These are phyloP conservation scores for Peronosclerospora sorghi DNA, from an alignment of 352 stramenopile genomes.

Conservation along the genomic window DNA sequence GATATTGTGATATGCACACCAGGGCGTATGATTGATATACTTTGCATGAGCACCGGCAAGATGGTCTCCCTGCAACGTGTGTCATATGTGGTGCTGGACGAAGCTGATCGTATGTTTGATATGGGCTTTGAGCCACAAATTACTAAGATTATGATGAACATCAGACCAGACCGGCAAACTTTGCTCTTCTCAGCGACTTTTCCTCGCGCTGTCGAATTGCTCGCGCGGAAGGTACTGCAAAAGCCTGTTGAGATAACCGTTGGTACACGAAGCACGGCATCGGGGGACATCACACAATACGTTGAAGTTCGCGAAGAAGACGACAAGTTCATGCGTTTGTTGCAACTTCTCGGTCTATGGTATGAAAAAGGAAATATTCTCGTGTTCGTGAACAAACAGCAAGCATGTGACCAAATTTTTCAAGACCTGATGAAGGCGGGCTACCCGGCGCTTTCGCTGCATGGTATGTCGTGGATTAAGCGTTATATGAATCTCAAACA, in stretches of 20 bases:
- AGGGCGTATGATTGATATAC: slow-evolving; percentile 98
- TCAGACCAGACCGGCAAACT: slow-evolving; percentile 86
- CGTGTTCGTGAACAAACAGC: slow-evolving; percentile 99
- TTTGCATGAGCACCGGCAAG: slow-evolving; percentile 95
- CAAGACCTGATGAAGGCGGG: slow-evolving; percentile 93
- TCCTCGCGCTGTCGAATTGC: slow-evolving; percentile 85
- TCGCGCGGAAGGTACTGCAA: slow-evolving; percentile 85
- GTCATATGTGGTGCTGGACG: slow-evolving; percentile 97
- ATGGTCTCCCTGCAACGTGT: slow-evolving; percentile 94
- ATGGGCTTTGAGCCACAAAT: slow-evolving; percentile 99
- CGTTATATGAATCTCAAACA: not conserved
- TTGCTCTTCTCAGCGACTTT: slow-evolving; percentile 99
- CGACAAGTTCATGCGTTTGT: slow-evolving; percentile 97
- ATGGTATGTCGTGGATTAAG: slow-evolving; percentile 50
- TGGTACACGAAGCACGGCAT: slow-evolving; percentile 91
- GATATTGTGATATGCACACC: slow-evolving; percentile 98
- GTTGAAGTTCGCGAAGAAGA: slow-evolving; percentile 97
- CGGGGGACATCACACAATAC: slow-evolving; percentile 95
- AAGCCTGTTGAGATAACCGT: slow-evolving; percentile 96
- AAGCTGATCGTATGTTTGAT: slow-evolving; percentile 99
- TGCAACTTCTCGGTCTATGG: slow-evolving; percentile 93
- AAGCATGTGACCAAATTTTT: slow-evolving; percentile 93
- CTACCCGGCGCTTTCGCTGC: slow-evolving; percentile 93
- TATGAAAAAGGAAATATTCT: slow-evolving; percentile 97
- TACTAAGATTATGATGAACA: slow-evolving; percentile 91